phyloP scores from a whole-genome alignment of 306 rosid species.

The Prunus salicina region DNA sequence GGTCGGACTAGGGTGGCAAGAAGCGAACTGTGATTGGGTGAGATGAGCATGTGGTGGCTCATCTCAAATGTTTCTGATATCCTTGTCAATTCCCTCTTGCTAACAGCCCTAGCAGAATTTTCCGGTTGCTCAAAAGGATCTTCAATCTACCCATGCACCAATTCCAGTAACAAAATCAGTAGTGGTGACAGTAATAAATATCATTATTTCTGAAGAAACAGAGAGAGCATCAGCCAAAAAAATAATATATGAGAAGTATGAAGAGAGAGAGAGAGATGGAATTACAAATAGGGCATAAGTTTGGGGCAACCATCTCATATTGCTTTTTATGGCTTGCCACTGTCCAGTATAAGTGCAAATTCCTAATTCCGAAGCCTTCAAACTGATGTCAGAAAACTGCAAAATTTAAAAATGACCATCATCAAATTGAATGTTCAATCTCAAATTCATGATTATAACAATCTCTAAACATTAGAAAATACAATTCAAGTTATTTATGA shows the following conservation, averaged over 20 bases:
- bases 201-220: constrained; percentile 13
- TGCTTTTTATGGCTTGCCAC: constrained; percentile 53
- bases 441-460: background rate
- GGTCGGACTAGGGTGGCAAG: constrained; percentile 45
- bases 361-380: constrained; percentile 50
- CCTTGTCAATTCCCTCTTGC: constrained; percentile 40
- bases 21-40: constrained; percentile 34
- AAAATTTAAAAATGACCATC: constrained; percentile 21
- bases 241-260: background rate
- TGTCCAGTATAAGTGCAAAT: constrained; percentile 61
- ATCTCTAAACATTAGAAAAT: background rate
- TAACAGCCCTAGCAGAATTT: constrained; percentile 66
- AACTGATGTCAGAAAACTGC: constrained; percentile 62
- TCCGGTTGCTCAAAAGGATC: constrained; percentile 90
- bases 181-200: constrained; percentile 5
- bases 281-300: constrained; percentile 68
- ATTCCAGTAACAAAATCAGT: constrained; percentile 25
- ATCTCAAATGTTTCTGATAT: constrained; percentile 47
- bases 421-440: background rate
- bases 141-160: constrained; percentile 59
- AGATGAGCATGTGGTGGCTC: constrained; percentile 30
- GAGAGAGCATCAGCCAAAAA: constrained; percentile 11
- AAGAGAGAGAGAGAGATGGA: constrained; percentile 22
- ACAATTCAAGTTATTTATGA: background rate
- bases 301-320: constrained; percentile 82